Base-by-base conservation (phyloP, 495 filamentous ascomycete genomes). In the Umbilicaria muhlenbergii region DNA sequence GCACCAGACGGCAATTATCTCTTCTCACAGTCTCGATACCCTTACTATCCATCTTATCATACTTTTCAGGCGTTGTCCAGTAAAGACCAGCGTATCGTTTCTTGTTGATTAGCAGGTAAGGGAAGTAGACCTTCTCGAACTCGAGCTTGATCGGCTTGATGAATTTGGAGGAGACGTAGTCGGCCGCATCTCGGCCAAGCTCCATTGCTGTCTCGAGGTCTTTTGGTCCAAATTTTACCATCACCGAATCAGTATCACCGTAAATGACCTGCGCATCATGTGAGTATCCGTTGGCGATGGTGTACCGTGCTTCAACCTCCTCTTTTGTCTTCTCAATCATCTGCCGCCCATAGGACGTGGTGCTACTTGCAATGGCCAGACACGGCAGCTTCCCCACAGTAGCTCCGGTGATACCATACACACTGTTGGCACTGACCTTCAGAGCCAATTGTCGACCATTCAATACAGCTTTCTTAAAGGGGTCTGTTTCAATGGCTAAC, bases 41-140 rank as follows among this genome's bases (percentile, higher is more conserved):
- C 60, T 99, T 99, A 51, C 81, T 94, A 57, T 99, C 91, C 92
- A 99, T 96, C 69, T 99, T 99, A 68, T 99, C 91, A 51, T 78
- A 87, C 58, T 92, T 94, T n/a, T 85, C 74, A 0, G 91, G 74
- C 37, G 81, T 86, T 15, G 92, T 96, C 87, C 89, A 99, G 65
- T 87, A 96, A 12, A 99, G 67, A 31, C 91, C 91, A 11, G 91
- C 91, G 51, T 99, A 99, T 43, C 91, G 82, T 71, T 99, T 99
- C 65, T 99, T 99, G 75, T 99, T 99, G 75, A 99, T 99, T 35
- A 99, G 69, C 31, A 99, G 71, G 58, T 99, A 99, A 1, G 91
- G 91, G 57, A 83, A 99, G 61, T 99, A 99, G 2, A 99, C 91
- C 62, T 99, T 99, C 57, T 99, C 91, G 65, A 99, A 99, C 58